phyloP scores from a whole-genome alignment of 441 rosid species.

The Euphorbia celastroides region DNA sequence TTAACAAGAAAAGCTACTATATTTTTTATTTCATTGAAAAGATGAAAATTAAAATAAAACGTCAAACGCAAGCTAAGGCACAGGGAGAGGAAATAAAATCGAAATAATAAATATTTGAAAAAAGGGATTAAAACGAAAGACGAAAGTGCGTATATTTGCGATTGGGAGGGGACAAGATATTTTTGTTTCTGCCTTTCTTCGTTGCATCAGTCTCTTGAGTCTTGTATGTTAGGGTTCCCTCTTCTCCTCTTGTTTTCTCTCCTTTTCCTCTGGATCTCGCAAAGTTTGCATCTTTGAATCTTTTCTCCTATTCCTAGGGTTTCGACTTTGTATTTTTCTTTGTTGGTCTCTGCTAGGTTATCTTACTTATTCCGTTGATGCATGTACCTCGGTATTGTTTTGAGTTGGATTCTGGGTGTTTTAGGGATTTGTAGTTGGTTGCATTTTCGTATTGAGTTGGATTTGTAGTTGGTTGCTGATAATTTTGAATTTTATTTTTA shows the following conservation, averaged over 20 bases:
- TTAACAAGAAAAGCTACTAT: too few relatives aligned
- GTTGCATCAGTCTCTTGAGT: not conserved
- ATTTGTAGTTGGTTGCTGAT: not conserved
- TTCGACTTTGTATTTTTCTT: not conserved
- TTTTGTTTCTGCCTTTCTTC: constrained; percentile 5
- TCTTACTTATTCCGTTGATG: not conserved
- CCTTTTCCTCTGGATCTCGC: constrained; percentile 1
- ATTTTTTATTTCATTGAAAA: not conserved
- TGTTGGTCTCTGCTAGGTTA: constrained; percentile 14
- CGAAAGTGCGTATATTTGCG: not conserved
- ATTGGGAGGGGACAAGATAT: constrained; percentile 2
- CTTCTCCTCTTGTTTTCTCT: not conserved
- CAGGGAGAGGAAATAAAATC: not conserved
- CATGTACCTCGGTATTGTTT: not conserved
- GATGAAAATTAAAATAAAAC: not conserved
- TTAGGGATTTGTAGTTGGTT: constrained; percentile 1
- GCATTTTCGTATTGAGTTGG: not conserved
- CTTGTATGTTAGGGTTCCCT: constrained; percentile 4
- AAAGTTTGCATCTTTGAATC: not conserved
- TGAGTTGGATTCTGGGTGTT: not conserved
- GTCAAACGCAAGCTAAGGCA: not conserved
- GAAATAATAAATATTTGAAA: not conserved
- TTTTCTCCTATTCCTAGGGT: constrained; percentile 12
- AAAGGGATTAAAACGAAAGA: not conserved
- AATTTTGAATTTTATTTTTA: constrained; percentile 3